Evolutionary conservation across 805 yeast species (phyloP).

Genomic region (Candida koratica): DNA sequence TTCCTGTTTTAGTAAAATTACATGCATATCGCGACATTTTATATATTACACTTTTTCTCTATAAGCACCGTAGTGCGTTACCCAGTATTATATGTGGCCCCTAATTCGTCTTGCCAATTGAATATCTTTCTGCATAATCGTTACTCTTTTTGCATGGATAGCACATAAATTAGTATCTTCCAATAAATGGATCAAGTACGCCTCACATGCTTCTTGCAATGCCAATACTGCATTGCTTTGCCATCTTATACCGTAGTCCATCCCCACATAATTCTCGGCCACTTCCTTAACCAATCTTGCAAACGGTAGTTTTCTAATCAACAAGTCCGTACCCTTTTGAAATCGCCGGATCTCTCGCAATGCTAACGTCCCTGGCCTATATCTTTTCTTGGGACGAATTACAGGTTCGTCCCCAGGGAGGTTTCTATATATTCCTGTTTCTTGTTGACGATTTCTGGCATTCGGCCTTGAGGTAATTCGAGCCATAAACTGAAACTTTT

Average conservation of each 20-base stretch:
- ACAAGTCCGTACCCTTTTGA: conserved; percentile 63
- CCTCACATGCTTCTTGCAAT: conserved; percentile 78
- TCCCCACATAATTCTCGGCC: conserved; percentile 55
- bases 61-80: no score
- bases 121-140: conserved; percentile 79
- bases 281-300: conserved; percentile 74
- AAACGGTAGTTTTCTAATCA: conserved; percentile 71
- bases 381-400: conserved; percentile 36
- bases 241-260: conserved; percentile 64
- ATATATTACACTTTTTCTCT: neutral
- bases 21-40: conserved; percentile 6
- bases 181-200: conserved; percentile 64
- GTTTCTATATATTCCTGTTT: conserved; percentile 11
- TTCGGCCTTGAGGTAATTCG: conserved; percentile 3
- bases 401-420: conserved; percentile 25
- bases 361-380: conserved; percentile 64
- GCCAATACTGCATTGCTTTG: conserved; percentile 75
- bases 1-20: conserved; percentile 7
- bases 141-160: conserved; percentile 76
- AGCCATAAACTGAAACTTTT: conserved; percentile 5
- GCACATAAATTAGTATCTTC: conserved; percentile 80
- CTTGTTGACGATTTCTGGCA: conserved; percentile 9
- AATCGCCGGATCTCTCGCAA: conserved; percentile 63
- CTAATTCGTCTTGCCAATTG: conserved; percentile 76
- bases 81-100: conserved; percentile 40